phyloP scores from a whole-genome alignment of 225 moss, liverwort and hornwort genomes.

The Climacium dendroides region DNA sequence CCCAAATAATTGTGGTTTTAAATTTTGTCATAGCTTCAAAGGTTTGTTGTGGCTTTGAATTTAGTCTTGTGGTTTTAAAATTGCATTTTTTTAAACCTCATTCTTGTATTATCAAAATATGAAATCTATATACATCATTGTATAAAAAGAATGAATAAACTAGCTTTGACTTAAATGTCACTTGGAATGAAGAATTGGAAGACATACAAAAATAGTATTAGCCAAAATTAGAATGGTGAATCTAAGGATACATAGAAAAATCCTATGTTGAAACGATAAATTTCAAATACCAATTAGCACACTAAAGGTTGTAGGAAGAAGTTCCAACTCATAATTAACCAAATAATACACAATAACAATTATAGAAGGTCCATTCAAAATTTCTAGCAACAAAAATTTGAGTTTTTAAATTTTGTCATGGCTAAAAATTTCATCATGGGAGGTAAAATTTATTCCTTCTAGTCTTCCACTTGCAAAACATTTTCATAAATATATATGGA shows the following conservation, averaged over 20 bases:
- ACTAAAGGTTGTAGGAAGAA: neutral
- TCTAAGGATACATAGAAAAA: neutral
- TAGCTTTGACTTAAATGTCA: neutral
- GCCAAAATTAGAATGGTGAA: rapidly evolving
- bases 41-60: neutral
- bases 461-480: rapidly evolving
- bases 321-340: neutral
- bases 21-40: too few species aligned
- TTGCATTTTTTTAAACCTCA: neutral
- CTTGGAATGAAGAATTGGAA: neutral
- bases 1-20: neutral
- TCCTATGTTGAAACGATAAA: neutral
- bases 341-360: neutral
- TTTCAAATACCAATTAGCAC: neutral
- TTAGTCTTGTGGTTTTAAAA: neutral
- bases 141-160: neutral
- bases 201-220: too few species aligned
- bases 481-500: neutral
- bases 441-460: neutral
- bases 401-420: neutral
- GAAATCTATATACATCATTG: neutral
- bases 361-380: rapidly evolving
- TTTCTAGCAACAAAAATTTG: neutral
- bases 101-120: rapidly evolving
- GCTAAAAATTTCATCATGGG: too few species aligned